phyloP scores from a whole-genome alignment of 164 flowering plant species.

The Vitis rotundifolia region DNA sequence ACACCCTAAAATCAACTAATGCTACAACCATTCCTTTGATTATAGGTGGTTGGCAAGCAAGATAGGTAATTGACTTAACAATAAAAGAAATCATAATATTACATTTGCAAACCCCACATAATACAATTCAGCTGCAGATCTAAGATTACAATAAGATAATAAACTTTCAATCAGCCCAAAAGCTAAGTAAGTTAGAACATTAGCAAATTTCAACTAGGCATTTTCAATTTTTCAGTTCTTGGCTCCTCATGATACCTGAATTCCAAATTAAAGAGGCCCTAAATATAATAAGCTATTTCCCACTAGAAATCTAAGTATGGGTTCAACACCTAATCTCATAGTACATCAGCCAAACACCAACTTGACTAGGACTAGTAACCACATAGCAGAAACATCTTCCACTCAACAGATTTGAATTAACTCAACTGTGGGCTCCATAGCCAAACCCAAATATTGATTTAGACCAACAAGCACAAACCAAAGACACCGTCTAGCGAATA shows the following conservation, averaged over 20 bases:
- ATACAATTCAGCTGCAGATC: no score
- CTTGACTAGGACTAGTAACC: conserved; percentile 8
- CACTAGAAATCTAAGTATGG: neutral
- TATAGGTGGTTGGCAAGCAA: conserved; percentile 8
- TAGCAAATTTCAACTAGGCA: neutral
- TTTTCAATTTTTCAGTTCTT: conserved; percentile 2
- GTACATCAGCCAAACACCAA: conserved; percentile 4
- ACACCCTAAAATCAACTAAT: conserved; percentile 1
- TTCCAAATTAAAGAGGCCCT: conserved; percentile 6
- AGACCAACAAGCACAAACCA: no score
- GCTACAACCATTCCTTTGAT: conserved; percentile 17
- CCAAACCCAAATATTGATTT: no score
- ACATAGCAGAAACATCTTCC: neutral
- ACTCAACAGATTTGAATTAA: neutral
- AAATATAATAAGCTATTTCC: neutral
- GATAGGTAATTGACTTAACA: conserved; percentile 12
- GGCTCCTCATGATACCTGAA: neutral
- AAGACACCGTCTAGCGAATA: no score
- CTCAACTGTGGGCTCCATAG: no score
- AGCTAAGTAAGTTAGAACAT: neutral
- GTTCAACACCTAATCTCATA: neutral
- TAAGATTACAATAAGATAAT: no score
- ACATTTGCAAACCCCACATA: no score
- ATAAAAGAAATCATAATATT: neutral
- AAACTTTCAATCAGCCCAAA: conserved; percentile 7